Base-by-base conservation (phyloP, 345 rosid species). In the Populus deltoides region DNA sequence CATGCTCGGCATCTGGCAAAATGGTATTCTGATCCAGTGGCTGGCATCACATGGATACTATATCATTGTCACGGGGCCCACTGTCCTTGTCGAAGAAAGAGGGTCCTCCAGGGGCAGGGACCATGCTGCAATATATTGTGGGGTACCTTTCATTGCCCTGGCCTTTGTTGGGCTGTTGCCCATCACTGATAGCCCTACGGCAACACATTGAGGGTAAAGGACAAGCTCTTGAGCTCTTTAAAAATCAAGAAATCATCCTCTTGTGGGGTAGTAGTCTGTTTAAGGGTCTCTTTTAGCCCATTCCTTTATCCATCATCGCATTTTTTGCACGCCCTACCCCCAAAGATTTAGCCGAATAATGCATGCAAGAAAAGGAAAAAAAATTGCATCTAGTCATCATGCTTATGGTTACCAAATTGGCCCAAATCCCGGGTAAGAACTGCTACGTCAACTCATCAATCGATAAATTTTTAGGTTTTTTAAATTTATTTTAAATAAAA, bases 1-100 rank as follows among this genome's bases (percentile, higher is more conserved):
- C 71, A 68, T 59, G 69, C 41, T 7, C 0, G 13, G 25, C 41
- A 8, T 20, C 4, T 66, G 65, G 59, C 18, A 12, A 36, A 38
- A n/a, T 72, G 38, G 63, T 71, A 72, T 72, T 78, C 81, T 59
- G 63, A 59, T 59, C 63, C 27, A 3, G 22, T 24, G 63, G 63
- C 63, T 59, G 67, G 24, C 17, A 80, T 75, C 67, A 63, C 75
- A 49, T 22, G 66, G 71, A 68, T 39, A 9, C 69, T 31, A 12
- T 70, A 20, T 59, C 25, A 68, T 11, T 69, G 45, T 29, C 16
- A 20, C 0, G 2, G 53, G 69, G 24, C 15, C 77, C 70, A 63
- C 77, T 0, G 1, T 74, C 77, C 55, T 18, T 0, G 24, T 72
- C 66, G 1, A 11, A 22, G 25, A 55, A 11, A 22, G 38, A 55